Conservation (phyloP, 2,329 filamentous ascomycete genomes). For the Madurella mycetomatis region DNA sequence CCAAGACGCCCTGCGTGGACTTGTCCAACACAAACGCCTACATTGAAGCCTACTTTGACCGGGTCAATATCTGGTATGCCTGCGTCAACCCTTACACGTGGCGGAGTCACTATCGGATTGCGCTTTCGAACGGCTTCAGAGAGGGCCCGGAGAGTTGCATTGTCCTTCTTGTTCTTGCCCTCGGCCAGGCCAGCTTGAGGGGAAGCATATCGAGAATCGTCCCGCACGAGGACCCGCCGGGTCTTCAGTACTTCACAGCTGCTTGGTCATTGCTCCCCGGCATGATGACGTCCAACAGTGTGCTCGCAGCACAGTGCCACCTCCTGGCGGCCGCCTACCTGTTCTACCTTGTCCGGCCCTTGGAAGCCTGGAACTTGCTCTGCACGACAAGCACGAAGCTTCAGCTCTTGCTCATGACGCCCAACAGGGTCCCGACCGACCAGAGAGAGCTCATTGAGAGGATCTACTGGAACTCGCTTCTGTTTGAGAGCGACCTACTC, state of each 20-base stretch:
- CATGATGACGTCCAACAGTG: conserved; percentile 75
- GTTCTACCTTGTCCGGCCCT: conserved; percentile 74
- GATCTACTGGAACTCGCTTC: conserved; percentile 78
- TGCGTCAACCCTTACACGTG: conserved; percentile 81
- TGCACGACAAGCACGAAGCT: conserved; percentile 78
- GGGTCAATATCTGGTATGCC: conserved; percentile 81
- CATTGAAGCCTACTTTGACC: conserved; percentile 73
- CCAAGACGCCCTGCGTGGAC: conserved; percentile 63
- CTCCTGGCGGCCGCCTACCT: conserved; percentile 76
- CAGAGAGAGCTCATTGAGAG: conserved; percentile 70
- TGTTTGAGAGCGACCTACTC: conserved; percentile 76
- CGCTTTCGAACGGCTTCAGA: conserved; percentile 69
- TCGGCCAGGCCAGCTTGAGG: conserved; percentile 70
- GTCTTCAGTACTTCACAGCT: conserved; percentile 73
- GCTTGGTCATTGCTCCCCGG: conserved; percentile 74
- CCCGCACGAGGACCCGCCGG: conserved; percentile 66
- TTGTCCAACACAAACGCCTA: conserved; percentile 70
- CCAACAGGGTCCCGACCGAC: conserved; percentile 63
- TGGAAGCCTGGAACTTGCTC: conserved; percentile 78
- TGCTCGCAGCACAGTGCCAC: conserved; percentile 74
- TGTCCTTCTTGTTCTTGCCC: conserved; percentile 70
- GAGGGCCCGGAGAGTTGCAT: conserved; percentile 80
- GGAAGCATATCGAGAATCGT: conserved; percentile 72
- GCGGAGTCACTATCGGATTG: conserved; percentile 69
- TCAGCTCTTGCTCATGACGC: conserved; percentile 70